These are phyloP conservation scores for Phanerochaete sordida DNA, from an alignment of 768 basidiomycete genomes.

Conservation along the genomic window DNA sequence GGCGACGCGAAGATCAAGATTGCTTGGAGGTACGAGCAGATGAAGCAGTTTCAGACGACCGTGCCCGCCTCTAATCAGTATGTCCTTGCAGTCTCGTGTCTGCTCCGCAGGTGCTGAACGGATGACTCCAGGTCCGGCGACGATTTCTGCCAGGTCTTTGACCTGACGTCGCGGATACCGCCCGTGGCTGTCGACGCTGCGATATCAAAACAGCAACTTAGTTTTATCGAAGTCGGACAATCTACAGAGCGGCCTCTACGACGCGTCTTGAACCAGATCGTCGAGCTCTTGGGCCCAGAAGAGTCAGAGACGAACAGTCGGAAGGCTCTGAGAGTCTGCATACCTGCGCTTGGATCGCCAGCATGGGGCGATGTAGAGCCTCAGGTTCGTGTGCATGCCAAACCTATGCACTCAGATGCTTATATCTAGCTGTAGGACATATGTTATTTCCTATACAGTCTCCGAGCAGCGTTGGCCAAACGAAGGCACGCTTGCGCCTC, in stretches of 20 bases:
- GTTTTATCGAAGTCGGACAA: slow-evolving; percentile 24
- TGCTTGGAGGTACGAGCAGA: slow-evolving; percentile 94
- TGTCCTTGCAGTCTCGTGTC: slow-evolving; percentile 27
- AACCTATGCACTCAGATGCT: neutral
- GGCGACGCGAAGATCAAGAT: slow-evolving; percentile 76
- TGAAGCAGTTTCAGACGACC: slow-evolving; percentile 91
- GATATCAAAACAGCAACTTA: slow-evolving; percentile 34
- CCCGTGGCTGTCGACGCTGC: slow-evolving; percentile 44
- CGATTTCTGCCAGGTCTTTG: slow-evolving; percentile 68
- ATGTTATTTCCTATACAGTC: slow-evolving; percentile 64
- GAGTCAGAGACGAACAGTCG: slow-evolving; percentile 13
- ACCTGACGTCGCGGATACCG: slow-evolving; percentile 65
- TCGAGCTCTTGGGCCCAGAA: slow-evolving; percentile 8
- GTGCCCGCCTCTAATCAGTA: slow-evolving; percentile 49
- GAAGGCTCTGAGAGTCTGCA: slow-evolving; percentile 51
- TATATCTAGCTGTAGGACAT: slow-evolving; percentile 50
- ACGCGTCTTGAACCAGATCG: slow-evolving; percentile 9
- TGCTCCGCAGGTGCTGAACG: slow-evolving; percentile 8
- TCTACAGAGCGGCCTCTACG: slow-evolving; percentile 15
- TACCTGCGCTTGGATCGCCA: slow-evolving; percentile 59
- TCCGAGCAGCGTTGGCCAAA: slow-evolving; percentile 58
- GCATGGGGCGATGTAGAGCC: slow-evolving; percentile 63
- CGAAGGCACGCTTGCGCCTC: slow-evolving; percentile 63
- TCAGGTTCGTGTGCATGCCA: slow-evolving; percentile 39
- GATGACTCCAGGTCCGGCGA: slow-evolving; percentile 41